phyloP scores from a whole-genome alignment of 768 basidiomycete species.

The Crepidotus variabilis region DNA sequence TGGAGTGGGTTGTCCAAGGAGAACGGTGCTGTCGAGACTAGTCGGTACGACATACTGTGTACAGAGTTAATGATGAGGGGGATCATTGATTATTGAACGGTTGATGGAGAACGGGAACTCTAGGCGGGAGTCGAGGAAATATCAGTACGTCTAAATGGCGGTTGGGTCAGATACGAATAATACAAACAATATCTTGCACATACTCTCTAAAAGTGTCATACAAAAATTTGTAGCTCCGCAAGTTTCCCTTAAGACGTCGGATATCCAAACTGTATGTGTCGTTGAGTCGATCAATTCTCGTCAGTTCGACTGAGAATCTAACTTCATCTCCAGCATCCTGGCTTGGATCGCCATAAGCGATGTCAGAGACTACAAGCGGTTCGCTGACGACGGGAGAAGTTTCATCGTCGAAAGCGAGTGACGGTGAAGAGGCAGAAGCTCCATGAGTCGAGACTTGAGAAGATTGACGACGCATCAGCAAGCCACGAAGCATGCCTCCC shows the following conservation, averaged over 20 bases:
- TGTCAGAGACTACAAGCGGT: constrained; percentile 33
- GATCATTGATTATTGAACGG: background rate
- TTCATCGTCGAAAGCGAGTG: constrained; percentile 49
- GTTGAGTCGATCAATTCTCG: constrained; percentile 82
- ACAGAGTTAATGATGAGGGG: background rate
- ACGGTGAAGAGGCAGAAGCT: constrained; percentile 34
- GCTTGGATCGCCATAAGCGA: constrained; percentile 73
- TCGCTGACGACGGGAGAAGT: constrained; percentile 40
- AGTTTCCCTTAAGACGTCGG: constrained; percentile 85
- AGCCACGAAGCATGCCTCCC: constrained; percentile 80
- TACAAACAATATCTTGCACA: constrained; percentile 26
- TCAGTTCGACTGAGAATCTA: constrained; percentile 92
- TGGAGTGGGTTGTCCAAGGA: too few relatives aligned
- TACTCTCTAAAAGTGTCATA: constrained; percentile 87
- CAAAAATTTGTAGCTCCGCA: constrained; percentile 90
- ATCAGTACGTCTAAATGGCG: constrained; percentile 38
- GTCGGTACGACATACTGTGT: too few relatives aligned
- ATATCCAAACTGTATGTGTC: constrained; percentile 93
- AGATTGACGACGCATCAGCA: constrained; percentile 87
- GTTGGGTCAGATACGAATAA: background rate
- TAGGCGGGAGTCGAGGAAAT: constrained; percentile 21
- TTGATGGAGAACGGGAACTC: background rate
- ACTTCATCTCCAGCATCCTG: constrained; percentile 95
- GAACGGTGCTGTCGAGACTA: too few relatives aligned
- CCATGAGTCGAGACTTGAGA: constrained; percentile 65